Conservation (phyloP, 352 stramenopile species). For the Pythium dissimile region DNA sequence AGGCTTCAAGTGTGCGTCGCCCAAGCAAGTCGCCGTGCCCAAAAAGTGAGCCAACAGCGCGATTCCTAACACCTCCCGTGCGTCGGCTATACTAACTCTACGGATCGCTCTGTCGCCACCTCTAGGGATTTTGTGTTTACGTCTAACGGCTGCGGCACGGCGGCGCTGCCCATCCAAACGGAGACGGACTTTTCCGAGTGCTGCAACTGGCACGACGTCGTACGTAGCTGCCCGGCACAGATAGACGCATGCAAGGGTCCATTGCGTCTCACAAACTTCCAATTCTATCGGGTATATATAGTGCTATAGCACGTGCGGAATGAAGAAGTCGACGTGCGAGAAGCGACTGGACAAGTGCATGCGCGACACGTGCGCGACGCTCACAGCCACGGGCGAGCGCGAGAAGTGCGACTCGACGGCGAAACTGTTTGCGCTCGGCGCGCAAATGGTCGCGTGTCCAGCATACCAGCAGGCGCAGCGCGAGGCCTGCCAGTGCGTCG, state of each 20-base stretch:
- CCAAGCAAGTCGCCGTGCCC: constrained; percentile 17
- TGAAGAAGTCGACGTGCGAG: constrained; percentile 69
- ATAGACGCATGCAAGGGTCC: not conserved
- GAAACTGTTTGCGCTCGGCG: constrained; percentile 61
- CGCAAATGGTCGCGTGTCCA: constrained; percentile 66
- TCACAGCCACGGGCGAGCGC: constrained; percentile 11
- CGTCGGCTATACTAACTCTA: not conserved
- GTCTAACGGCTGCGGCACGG: constrained; percentile 71
- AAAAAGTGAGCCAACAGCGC: constrained; percentile 22
- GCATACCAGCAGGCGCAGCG: constrained; percentile 62
- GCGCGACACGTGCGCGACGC: constrained; percentile 42
- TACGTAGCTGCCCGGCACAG: constrained; percentile 19
- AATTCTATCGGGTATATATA: constrained; percentile 16
- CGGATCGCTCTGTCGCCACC: not conserved
- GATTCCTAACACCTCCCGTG: not conserved
- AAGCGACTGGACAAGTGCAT: constrained; percentile 74
- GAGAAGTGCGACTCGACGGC: constrained; percentile 58
- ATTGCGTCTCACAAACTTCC: not conserved
- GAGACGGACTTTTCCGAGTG: constrained; percentile 56
- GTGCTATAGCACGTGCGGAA: constrained; percentile 81
- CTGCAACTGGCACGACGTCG: constrained; percentile 80
- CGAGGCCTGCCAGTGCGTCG: constrained; percentile 68
- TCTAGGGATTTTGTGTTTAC: constrained; percentile 67
- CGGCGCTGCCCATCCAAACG: constrained; percentile 44
- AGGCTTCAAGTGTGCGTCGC: constrained; percentile 33